Evolutionary conservation across 306 rosid genomes (phyloP), one percentile per base, ranked within the genome.

Genomic region (Sphenostylis stenocarpa): DNA sequence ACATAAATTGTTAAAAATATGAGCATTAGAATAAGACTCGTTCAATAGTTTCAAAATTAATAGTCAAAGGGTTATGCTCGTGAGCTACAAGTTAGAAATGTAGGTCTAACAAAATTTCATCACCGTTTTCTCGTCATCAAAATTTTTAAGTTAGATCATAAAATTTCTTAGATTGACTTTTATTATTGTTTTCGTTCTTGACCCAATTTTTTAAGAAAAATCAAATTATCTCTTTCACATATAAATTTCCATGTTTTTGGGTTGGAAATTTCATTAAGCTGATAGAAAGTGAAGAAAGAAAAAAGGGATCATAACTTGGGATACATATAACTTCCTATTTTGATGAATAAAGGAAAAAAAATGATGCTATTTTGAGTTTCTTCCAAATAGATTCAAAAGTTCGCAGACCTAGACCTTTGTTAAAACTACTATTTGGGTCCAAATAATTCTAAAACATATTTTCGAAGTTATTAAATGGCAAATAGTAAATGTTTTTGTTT

Each of bases 151-250:
- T 20, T n/a, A 67, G 60, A 23, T 57, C 52, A 64, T 9, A 45
- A 21, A 36, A 15, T 69, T 51, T 41, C 53, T 31, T 29, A 20
- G 81, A 65, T 63, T 52, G 76, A 65, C 70, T 67, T 49, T 48
- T 19, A 24, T 29, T 39, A 5, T 9, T 52, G 3, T 10, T 4
- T 29, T 68, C 16, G 26, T 48, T 75, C 28, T 15, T 67, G 41
- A 39, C 49, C 74, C 41, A 1, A 49, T 29, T n/a, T 33, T n/a
- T 38, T 38, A 21, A 52, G 76, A 28, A 71, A 67, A 77, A 70
- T 51, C 77, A 68, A 81, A 48, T 33, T 57, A 58, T 84, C 83
- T 12, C 44, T 44, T 61, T 51, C 81, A 51, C 48, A 24, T 36
- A 8, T 52, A 67, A 16, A 44, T 81, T 81, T 52, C 72, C 48